Conservation (phyloP, 2,329 filamentous ascomycete genomes). For the Colletotrichum chlorophyti region DNA sequence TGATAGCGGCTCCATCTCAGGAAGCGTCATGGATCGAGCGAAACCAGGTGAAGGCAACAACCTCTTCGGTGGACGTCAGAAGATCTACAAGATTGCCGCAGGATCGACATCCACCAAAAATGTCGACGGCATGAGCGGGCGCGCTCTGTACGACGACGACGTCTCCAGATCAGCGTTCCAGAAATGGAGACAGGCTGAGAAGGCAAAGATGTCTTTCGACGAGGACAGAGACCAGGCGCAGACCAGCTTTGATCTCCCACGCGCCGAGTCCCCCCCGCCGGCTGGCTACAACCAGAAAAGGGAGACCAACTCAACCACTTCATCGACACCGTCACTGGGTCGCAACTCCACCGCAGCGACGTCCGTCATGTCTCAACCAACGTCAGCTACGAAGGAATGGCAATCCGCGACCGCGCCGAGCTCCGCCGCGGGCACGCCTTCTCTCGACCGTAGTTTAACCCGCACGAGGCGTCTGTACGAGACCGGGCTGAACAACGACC, state of each 20-base stretch:
- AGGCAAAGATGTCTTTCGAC: constrained; percentile 56
- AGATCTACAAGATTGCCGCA: constrained; percentile 85
- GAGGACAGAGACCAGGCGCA: constrained; percentile 48
- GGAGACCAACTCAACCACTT: constrained; percentile 87
- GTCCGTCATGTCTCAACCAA: constrained; percentile 79
- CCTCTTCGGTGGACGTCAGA: constrained; percentile 93
- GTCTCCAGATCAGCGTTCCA: constrained; percentile 85
- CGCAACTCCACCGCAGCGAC: constrained; percentile 88
- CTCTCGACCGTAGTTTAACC: constrained; percentile 69
- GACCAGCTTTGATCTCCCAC: constrained; percentile 33
- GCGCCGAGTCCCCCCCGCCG: constrained; percentile 63
- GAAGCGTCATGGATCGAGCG: constrained; percentile 83
- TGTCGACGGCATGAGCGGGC: constrained; percentile 61
- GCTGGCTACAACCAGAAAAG: constrained; percentile 76
- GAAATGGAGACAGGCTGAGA: constrained; percentile 68
- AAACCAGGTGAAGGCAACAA: constrained; percentile 90
- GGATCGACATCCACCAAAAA: constrained; percentile 52
- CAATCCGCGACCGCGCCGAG: constrained; percentile 48
- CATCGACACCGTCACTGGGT: constrained; percentile 69
- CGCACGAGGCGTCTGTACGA: constrained; percentile 83
- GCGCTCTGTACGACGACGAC: constrained; percentile 85
- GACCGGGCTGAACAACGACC: constrained; percentile 78
- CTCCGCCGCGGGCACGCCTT: constrained; percentile 45
- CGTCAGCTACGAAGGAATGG: constrained; percentile 58
- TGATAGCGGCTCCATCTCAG: constrained; percentile 68